These are phyloP conservation scores for Fusarium mundagurra DNA, from an alignment of 2,329 filamentous ascomycete genomes.

Conservation along the genomic window DNA sequence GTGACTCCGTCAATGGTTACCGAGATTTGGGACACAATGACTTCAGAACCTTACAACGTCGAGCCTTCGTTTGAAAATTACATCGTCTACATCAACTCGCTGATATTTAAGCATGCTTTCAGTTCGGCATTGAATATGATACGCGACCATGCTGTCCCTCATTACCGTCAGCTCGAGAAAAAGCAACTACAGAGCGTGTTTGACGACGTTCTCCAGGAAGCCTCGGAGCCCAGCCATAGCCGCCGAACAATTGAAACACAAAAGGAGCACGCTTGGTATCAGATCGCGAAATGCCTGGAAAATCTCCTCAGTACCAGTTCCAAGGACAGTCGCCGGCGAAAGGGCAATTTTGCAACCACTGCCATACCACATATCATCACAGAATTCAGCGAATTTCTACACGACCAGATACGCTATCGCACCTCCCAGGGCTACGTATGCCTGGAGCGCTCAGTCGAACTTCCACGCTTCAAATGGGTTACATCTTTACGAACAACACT, in stretches of 20 bases:
- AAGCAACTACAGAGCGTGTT: conserved; percentile 43
- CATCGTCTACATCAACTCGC: conserved; percentile 53
- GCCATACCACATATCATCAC: conserved; percentile 46
- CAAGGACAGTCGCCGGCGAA: conserved; percentile 32
- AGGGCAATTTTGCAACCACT: conserved; percentile 28
- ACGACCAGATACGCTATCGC: conserved; percentile 45
- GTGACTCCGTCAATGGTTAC: conserved; percentile 57
- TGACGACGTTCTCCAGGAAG: conserved; percentile 47
- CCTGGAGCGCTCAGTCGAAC: conserved; percentile 38
- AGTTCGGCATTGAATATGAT: conserved; percentile 51
- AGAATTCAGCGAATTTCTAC: conserved; percentile 50
- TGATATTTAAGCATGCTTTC: conserved; percentile 46
- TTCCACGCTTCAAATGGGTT: conserved; percentile 37
- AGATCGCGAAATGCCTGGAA: conserved; percentile 43
- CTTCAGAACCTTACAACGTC: conserved; percentile 63
- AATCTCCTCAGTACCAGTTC: conserved; percentile 43
- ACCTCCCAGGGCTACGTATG: conserved; percentile 45
- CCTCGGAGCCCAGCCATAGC: conserved; percentile 26
- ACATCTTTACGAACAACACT: conserved; percentile 38
- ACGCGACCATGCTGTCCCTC: conserved; percentile 53
- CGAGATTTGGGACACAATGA: conserved; percentile 69
- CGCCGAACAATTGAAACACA: conserved; percentile 44
- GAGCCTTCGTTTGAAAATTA: conserved; percentile 67
- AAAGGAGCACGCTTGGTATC: conserved; percentile 48
- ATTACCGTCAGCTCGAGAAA: conserved; percentile 43